A percentile compares a stretch with the other conserved stretches of the same genome.
These are phyloP conservation scores for Cyclospora cayetanensis DNA, from an alignment of 169 alveolate species.

Conservation along the genomic window DNA sequence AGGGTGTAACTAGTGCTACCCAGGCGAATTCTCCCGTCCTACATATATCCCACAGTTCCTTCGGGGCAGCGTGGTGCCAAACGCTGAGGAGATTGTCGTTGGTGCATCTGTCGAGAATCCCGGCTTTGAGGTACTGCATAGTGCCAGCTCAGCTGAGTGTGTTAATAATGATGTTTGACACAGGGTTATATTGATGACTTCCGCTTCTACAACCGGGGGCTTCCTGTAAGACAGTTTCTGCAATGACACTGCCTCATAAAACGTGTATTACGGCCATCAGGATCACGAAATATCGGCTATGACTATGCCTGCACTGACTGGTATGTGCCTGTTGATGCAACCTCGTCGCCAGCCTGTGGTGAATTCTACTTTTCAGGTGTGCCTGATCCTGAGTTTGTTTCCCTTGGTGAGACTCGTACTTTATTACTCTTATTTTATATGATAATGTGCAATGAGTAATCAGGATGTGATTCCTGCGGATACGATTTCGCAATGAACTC, in stretches of 20 bases:
- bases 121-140: constrained; percentile 66
- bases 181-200: constrained; percentile 70
- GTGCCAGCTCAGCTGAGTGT: neutral
- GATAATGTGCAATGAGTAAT: neutral
- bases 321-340: neutral
- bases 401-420: constrained; percentile 42
- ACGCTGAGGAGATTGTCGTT: constrained; percentile 58
- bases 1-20: neutral
- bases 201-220: constrained; percentile 66
- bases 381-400: constrained; percentile 59
- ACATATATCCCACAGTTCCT: constrained; percentile 3
- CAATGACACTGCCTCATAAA: neutral
- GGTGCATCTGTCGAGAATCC: constrained; percentile 69
- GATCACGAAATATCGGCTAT: constrained; percentile 59
- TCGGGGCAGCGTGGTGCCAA: constrained; percentile 68
- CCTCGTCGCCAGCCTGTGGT: neutral
- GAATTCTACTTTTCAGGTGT: constrained; percentile 50
- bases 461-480: constrained; percentile 72
- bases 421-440: too few species aligned
- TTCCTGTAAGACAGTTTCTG: constrained; percentile 38
- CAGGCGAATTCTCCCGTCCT: neutral
- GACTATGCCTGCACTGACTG: constrained; percentile 67
- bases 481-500: constrained; percentile 58
- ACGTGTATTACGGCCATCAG: neutral
- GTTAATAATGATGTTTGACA: neutral